These are phyloP conservation scores for Globisporangium okanoganense DNA, from an alignment of 352 stramenopile species.

Conservation along the genomic window DNA sequence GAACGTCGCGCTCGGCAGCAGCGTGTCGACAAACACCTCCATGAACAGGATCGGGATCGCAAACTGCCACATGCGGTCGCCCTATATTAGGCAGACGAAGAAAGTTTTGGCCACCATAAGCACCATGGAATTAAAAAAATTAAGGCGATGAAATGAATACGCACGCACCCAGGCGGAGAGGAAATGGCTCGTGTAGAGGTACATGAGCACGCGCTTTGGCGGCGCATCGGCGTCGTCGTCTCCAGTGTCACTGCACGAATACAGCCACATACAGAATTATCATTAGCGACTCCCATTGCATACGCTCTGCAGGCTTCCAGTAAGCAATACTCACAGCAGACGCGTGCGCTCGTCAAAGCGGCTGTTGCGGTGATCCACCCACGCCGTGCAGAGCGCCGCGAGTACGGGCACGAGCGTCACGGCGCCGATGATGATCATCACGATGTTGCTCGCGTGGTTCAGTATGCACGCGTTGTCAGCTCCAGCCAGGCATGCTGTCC, in stretches of 20 bases:
- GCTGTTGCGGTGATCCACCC: constrained; percentile 25
- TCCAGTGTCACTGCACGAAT: not conserved
- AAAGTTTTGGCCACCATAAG: no score
- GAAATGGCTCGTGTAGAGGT: constrained; percentile 73
- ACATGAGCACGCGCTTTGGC: constrained; percentile 43
- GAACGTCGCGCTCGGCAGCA: constrained; percentile 73
- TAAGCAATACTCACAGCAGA: constrained; percentile 36
- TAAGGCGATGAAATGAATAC: not conserved
- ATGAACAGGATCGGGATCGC: constrained; percentile 81
- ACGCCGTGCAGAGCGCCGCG: constrained; percentile 32
- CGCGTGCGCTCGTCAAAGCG: constrained; percentile 18
- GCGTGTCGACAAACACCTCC: constrained; percentile 80
- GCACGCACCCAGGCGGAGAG: constrained; percentile 62
- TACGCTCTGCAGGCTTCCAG: not conserved
- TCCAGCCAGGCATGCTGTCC: constrained; percentile 30
- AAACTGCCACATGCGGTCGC: constrained; percentile 81
- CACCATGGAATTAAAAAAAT: no score
- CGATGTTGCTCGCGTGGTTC: constrained; percentile 41
- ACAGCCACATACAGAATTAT: not conserved
- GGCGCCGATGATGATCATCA: constrained; percentile 51
- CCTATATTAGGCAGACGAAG: no score
- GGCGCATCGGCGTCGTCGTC: not conserved
- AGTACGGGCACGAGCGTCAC: constrained; percentile 42
- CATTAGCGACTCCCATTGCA: no score
- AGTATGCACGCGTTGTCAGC: constrained; percentile 36